Conservation (phyloP, 305 asterid genomes). For the Salvia sclarea region DNA sequence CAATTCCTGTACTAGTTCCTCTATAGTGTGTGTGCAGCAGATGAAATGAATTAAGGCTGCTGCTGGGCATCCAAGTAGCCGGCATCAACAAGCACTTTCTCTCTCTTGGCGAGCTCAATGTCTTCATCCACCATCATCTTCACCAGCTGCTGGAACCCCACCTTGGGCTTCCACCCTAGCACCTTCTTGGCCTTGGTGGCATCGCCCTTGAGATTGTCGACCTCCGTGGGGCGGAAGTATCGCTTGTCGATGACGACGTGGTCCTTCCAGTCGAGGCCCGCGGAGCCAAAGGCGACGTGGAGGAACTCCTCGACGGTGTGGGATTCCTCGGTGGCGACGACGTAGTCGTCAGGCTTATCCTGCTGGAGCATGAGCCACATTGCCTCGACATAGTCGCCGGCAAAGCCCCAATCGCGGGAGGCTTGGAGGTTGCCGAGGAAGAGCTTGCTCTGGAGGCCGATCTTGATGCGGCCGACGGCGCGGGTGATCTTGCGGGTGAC, state of each 20-base stretch:
- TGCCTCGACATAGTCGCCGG: slow-evolving; percentile 98
- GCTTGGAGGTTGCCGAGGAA: slow-evolving; percentile 85
- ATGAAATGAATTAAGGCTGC: slow-evolving; percentile 55
- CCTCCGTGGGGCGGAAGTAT: slow-evolving; percentile 88
- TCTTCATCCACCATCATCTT: slow-evolving; percentile 99
- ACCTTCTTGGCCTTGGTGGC: slow-evolving; percentile 77
- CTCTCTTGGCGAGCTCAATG: slow-evolving; percentile 88
- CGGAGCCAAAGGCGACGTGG: slow-evolving; percentile 66
- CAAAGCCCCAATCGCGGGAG: slow-evolving; percentile 94
- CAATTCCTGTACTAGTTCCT: slow-evolving; percentile 8
- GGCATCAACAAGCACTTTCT: slow-evolving; percentile 89
- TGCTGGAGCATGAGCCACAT: slow-evolving; percentile 99
- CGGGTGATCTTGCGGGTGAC: slow-evolving; percentile 93
- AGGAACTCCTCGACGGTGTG: slow-evolving; percentile 94
- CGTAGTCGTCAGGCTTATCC: slow-evolving; percentile 92
- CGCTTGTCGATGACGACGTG: slow-evolving; percentile 84
- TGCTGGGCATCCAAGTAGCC: slow-evolving; percentile 98
- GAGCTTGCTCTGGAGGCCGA: slow-evolving; percentile 88
- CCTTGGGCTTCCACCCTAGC: slow-evolving; percentile 87
- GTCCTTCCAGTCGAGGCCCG: slow-evolving; percentile 78
- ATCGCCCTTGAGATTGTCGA: slow-evolving; percentile 87
- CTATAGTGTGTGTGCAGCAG: background rate
- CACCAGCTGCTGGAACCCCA: slow-evolving; percentile 89
- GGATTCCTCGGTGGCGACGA: slow-evolving; percentile 95
- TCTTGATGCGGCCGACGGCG: slow-evolving; percentile 91